Evolutionary conservation across 192 early-diverging fungal genomes (phyloP).

Genomic region (Podila minutissima): DNA sequence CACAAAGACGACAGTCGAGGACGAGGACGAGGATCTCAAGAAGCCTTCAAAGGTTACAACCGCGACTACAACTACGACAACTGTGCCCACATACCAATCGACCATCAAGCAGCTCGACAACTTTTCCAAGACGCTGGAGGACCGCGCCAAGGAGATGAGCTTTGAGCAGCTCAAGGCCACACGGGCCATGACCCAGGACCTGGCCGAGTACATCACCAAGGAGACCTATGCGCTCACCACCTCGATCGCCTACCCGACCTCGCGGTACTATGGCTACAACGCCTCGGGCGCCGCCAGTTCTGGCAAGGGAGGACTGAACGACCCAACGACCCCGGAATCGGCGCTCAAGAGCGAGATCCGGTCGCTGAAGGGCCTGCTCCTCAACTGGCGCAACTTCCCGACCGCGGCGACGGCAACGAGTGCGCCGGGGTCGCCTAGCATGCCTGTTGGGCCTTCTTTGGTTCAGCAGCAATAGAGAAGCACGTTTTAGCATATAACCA

Average conservation of each 20-base stretch:
- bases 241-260: constrained; percentile 45
- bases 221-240: constrained; percentile 40
- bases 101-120: constrained; percentile 38
- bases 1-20: constrained; percentile 26
- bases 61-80: not conserved
- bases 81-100: not conserved
- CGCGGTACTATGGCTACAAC: constrained; percentile 49
- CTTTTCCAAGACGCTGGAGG: constrained; percentile 35
- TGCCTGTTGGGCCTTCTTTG: constrained; percentile 12
- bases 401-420: constrained; percentile 19
- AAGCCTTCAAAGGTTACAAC: not conserved
- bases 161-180: constrained; percentile 49
- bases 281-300: constrained; percentile 21
- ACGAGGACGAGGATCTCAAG: constrained; percentile 11
- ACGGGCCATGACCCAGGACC: constrained; percentile 33
- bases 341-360: constrained; percentile 61
- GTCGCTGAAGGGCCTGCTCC: constrained; percentile 55
- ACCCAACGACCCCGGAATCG: constrained; percentile 31
- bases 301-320: constrained; percentile 28
- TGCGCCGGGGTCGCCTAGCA: not conserved
- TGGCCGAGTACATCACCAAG: constrained; percentile 52
- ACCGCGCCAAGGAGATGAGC: constrained; percentile 25
- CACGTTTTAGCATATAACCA: not conserved
- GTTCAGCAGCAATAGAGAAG: constrained; percentile 31
- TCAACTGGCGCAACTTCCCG: constrained; percentile 62